These are phyloP conservation scores for Xylona heveae DNA, from an alignment of 495 filamentous ascomycete species.

Conservation along the genomic window DNA sequence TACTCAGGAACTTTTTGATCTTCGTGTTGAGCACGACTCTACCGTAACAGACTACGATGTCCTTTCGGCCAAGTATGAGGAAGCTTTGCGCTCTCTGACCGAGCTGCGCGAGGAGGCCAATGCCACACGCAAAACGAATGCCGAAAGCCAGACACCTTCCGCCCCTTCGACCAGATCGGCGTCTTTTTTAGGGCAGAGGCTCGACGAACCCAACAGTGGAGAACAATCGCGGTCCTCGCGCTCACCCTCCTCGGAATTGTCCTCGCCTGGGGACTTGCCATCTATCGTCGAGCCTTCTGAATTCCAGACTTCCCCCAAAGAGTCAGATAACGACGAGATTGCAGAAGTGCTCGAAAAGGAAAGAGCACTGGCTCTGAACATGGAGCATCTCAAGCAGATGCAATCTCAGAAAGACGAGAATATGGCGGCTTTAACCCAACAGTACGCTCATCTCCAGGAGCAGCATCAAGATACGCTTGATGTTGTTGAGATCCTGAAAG, in stretches of 20 bases:
- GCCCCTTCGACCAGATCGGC: slow-evolving; percentile 38
- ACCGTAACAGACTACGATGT: slow-evolving; percentile 63
- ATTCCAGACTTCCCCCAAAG: slow-evolving; percentile 19
- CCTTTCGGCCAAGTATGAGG: slow-evolving; percentile 76
- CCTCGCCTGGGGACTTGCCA: slow-evolving; percentile 72
- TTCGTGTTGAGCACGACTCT: slow-evolving; percentile 73
- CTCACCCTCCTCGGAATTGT: slow-evolving; percentile 91
- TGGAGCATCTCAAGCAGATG: slow-evolving; percentile 46
- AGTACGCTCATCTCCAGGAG: slow-evolving; percentile 60
- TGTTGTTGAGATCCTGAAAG: slow-evolving; percentile 74
- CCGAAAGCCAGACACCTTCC: slow-evolving; percentile 32
- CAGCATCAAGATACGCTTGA: slow-evolving; percentile 64
- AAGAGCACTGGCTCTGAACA: slow-evolving; percentile 31
- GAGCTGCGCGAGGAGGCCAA: slow-evolving; percentile 72
- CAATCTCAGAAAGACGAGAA: slow-evolving; percentile 58
- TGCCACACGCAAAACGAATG: slow-evolving; percentile 37
- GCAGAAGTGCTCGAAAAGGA: slow-evolving; percentile 2
- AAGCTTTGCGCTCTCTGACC: slow-evolving; percentile 60
- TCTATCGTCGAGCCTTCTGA: slow-evolving; percentile 40
- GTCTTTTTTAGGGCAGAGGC: slow-evolving; percentile 86
- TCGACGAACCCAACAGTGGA: slow-evolving; percentile 53
- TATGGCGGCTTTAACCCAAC: slow-evolving; percentile 46
- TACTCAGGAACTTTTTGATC: slow-evolving; percentile 77
- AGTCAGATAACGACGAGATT: slow-evolving; percentile 1
- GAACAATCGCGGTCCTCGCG: slow-evolving; percentile 73